Base-by-base conservation (phyloP, 768 basidiomycete species). In the Podaxis sp. region DNA sequence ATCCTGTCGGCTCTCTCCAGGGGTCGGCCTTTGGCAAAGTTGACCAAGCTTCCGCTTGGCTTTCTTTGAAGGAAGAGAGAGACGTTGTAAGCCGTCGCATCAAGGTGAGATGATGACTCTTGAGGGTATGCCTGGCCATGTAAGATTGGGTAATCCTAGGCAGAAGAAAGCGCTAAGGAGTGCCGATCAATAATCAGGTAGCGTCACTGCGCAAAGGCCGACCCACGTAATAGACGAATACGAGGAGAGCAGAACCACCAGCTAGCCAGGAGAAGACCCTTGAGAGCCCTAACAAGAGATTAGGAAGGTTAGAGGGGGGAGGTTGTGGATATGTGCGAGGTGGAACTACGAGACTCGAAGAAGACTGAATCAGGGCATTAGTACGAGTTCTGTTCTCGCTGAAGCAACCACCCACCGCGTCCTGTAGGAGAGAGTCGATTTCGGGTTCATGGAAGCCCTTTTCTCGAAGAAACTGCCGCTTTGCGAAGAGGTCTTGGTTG, bases 281-380 rank as follows among this genome's bases (percentile, higher is more conserved):
- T 25, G 76, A 72, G 16, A 86, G 71, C 2, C 86, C 89, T 10
- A 85, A 70, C n/a, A 92, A 73, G 40, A 91, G 77, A 48, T 79
- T 77, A 0, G 89, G 89, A 1, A 92, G 72, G 65, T 81, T 83
- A 2, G 90, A 91, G 2, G 89, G 89, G 4, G 85, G 82, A 10
- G 77, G 81, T 62, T 81, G 82, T 3, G 90, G 90, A 66, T 92
- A 92, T 51, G 86, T 85, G 64, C 88, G 81, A 0, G 90, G 88
- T 18, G 90, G 90, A 37, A 92, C 71, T 4, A 71, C 60, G 7
- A 87, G 89, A n/a, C 69, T 60, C 59, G 71, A 71, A 23, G 64
- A 66, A 16, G 74, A 70, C 76, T 78, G 46, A n/a, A 48, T 46
- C 51, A 10, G 16, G 3, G 27, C 14, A 58, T 48, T 18, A 59